Evolutionary conservation across 768 basidiomycete species (phyloP), one percentile per base, ranked within the genome.

Genomic region (Arthromyces matolae): DNA sequence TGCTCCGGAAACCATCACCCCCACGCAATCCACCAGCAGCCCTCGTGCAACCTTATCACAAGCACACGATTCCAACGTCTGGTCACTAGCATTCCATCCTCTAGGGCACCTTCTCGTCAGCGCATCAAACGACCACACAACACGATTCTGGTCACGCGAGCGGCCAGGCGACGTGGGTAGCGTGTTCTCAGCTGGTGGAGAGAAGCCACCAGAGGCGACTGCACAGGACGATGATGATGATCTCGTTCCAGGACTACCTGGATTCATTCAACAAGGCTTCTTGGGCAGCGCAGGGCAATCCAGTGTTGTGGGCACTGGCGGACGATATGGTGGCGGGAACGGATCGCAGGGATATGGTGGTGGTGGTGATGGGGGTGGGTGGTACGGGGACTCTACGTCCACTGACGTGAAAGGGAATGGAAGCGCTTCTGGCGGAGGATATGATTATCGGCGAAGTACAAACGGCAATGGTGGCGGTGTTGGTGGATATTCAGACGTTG

Each of bases 61-160:
- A 63, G 96, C 96, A 8, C 96, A 99, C 75, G 96, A 99, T 71
- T 92, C 90, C 24, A 93, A 94, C 65, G 91, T 99, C 52, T 98
- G 94, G 91, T 83, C 91, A 0, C 80, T 99, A 53, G 82, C 92
- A 3, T 99, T 84, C 77, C 94, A 98, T 68, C 94, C 95, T 0
- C 80, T 98, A 13, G 95, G 96, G 0, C 94, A 98, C 68, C 78
- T 98, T 57, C 84, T 99, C 58, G 93, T 86, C 52, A 86, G 83
- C 52, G 96, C 87, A 8, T 89, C 89, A n/a, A 98, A 96, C 71
- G 96, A 99, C 73, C 92, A 94, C 70, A 97, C 96, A 5, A 96
- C 95, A 5, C 81, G 94, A n/a, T 99, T 98, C 77, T 98, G 96
- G 95, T 85, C 86, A 39, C 81, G 95, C 58, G 90, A 93, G 61